These are phyloP conservation scores for Conoideocrella luteorostrata DNA, from an alignment of 2,329 filamentous ascomycete genomes.

Conservation along the genomic window DNA sequence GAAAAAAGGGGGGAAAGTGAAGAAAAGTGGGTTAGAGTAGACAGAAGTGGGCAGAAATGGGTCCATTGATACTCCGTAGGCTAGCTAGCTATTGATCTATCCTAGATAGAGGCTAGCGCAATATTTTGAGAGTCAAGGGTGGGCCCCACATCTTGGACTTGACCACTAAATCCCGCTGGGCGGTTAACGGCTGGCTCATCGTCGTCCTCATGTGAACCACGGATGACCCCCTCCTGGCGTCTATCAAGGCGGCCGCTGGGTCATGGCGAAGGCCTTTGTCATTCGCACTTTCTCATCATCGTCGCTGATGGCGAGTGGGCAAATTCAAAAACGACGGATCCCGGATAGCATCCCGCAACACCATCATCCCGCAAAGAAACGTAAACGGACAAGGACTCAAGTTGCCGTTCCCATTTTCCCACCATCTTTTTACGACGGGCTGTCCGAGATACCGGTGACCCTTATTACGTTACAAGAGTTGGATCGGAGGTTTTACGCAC, in stretches of 20 bases:
- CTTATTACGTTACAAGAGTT: constrained; percentile 20
- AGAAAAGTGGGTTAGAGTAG: no score
- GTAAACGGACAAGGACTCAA: background rate
- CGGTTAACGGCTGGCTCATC: background rate
- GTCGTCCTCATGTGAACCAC: background rate
- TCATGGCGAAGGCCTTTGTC: background rate
- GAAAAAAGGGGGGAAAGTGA: no score
- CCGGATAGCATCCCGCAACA: constrained; percentile 2
- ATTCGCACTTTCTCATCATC: background rate
- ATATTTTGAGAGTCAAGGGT: no score
- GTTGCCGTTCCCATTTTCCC: constrained; percentile 12
- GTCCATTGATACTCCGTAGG: background rate
- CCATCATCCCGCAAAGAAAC: background rate
- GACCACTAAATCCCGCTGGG: background rate
- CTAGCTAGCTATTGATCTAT: no score
- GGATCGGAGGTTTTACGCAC: constrained; percentile 16
- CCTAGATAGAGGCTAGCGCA: no score
- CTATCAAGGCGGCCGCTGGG: background rate
- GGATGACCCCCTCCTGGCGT: background rate
- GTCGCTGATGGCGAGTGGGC: background rate
- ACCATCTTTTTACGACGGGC: constrained; percentile 20
- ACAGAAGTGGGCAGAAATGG: background rate
- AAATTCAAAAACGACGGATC: constrained; percentile 2
- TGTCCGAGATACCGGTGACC: constrained; percentile 21
- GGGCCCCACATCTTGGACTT: no score